Evolutionary conservation across 352 stramenopile genomes (phyloP).

Genomic region (Pythium plurisporium): DNA sequence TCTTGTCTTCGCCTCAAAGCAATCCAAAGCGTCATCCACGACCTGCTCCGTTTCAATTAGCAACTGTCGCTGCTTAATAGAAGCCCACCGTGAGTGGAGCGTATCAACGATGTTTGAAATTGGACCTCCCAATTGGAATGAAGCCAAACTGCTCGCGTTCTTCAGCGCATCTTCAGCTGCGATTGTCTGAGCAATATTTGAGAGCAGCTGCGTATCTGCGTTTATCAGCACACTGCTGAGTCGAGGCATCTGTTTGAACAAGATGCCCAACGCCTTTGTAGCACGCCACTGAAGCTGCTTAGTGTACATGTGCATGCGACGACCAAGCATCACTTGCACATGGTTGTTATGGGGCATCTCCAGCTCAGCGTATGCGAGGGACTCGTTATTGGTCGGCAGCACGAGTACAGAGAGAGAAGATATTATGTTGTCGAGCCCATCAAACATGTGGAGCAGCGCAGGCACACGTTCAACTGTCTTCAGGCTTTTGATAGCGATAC

Average conservation of each 20-base stretch:
- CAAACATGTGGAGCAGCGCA: conserved; percentile 73
- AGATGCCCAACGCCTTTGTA: conserved; percentile 59
- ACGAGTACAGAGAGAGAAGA: conserved; percentile 48
- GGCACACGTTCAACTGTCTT: conserved; percentile 69
- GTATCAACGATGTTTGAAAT: conserved; percentile 6
- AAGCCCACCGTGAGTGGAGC: conserved; percentile 65
- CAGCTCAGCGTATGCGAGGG: conserved; percentile 36
- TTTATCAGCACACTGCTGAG: conserved; percentile 35
- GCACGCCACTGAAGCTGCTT: conserved; percentile 79
- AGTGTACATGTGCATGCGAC: conserved; percentile 61
- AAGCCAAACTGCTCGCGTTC: conserved; percentile 13
- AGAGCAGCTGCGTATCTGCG: conserved; percentile 59
- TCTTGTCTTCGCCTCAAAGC: conserved; percentile 47
- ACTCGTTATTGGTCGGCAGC: conserved; percentile 29
- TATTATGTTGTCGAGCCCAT: conserved; percentile 53
- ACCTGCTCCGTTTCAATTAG: conserved; percentile 66
- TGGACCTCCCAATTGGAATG: conserved; percentile 15
- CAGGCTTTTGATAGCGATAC: conserved; percentile 47
- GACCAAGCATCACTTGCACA: conserved; percentile 54
- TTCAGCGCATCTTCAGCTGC: conserved; percentile 48
- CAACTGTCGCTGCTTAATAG: conserved; percentile 67
- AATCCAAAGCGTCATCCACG: conserved; percentile 65
- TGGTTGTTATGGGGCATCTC: conserved; percentile 60
- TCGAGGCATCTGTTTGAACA: conserved; percentile 68
- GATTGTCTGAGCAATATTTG: conserved; percentile 50